A percentile compares a stretch with the other conserved stretches of the same genome.
Evolutionary conservation across 176 grass and related monocot genomes (phyloP).

Genomic region (Triticum monococcum): DNA sequence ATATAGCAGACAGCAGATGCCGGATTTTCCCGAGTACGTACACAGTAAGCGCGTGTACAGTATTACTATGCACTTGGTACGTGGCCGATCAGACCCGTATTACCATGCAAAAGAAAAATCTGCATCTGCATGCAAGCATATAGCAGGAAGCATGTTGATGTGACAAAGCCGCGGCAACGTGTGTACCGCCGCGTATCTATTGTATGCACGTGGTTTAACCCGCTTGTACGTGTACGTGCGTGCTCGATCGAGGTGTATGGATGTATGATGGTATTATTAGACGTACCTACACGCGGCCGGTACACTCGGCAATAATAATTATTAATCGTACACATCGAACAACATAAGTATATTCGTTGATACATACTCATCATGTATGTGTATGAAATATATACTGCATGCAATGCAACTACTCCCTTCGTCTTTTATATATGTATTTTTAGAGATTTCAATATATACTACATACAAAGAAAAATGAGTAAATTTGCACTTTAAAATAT

Average conservation of each 20-base stretch:
- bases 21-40: background rate
- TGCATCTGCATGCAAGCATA: no score
- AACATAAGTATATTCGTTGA: no score
- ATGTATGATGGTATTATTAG: background rate
- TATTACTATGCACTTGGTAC: background rate
- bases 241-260: background rate
- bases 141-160: background rate
- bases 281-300: background rate
- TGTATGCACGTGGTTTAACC: background rate
- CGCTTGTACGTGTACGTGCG: background rate
- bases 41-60: background rate
- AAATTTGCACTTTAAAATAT: no score
- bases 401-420: no score
- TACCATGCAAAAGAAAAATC: no score
- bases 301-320: no score
- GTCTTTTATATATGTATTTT: no score
- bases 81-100: background rate
- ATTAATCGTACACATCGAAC: no score
- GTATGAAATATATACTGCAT: no score
- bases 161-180: background rate
- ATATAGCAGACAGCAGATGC: background rate
- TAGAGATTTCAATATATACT: no score
- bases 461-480: no score
- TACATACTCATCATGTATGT: no score
- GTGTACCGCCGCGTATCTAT: background rate